Evolutionary conservation across 371 early-diverging fungal genomes (phyloP).

Genomic region (Mucor saturninus): DNA sequence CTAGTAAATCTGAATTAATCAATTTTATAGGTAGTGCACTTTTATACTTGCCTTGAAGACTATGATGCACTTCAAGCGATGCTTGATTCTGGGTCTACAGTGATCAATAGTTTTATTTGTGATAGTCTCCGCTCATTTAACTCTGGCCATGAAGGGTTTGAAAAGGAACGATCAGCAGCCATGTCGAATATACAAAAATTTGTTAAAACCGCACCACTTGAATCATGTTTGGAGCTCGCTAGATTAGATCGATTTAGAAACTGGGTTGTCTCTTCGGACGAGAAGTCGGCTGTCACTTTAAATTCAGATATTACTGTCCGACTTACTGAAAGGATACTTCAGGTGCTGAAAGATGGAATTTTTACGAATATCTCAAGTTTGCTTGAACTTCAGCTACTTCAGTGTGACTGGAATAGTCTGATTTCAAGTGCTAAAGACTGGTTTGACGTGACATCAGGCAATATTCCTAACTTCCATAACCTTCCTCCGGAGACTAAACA

Average conservation of each 20-base stretch:
- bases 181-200: constrained; percentile 7
- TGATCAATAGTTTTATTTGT: constrained; percentile 28
- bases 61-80: constrained; percentile 27
- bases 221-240: constrained; percentile 27
- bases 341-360: constrained; percentile 26
- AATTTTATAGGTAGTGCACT: constrained; percentile 21
- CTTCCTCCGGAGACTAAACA: constrained; percentile 30
- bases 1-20: neutral
- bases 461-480: constrained; percentile 8
- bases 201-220: constrained; percentile 22
- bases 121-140: constrained; percentile 28
- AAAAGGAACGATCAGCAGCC: neutral
- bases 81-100: constrained; percentile 12
- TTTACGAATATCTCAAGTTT: constrained; percentile 24
- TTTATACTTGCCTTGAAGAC: constrained; percentile 41
- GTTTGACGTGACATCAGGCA: constrained; percentile 5
- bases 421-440: constrained; percentile 27
- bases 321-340: constrained; percentile 20
- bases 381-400: constrained; percentile 34
- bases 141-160: constrained; percentile 3
- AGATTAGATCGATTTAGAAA: constrained; percentile 26
- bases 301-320: neutral
- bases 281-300: neutral
- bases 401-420: constrained; percentile 18
- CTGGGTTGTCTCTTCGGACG: constrained; percentile 10